Percentiles rank a stretch among this genome's conserved stretches.
These are phyloP conservation scores for Stereocaulon alpinum DNA, from an alignment of 495 filamentous ascomycete species.

Conservation along the genomic window DNA sequence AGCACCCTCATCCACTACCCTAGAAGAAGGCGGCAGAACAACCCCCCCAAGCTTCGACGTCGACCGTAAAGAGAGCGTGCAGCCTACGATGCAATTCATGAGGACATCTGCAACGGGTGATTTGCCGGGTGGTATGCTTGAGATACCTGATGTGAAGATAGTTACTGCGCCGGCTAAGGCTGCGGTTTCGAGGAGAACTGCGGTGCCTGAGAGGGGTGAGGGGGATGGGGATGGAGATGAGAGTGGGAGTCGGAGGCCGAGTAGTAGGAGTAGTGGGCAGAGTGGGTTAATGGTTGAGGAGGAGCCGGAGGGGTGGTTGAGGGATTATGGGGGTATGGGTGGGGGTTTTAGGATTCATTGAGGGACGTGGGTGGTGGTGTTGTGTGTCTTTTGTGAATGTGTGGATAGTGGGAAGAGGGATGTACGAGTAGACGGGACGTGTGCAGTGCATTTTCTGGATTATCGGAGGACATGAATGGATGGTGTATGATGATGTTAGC, in stretches of 20 bases:
- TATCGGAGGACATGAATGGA: no score
- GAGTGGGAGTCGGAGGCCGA: not conserved
- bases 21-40: slow-evolving; percentile 20
- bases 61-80: not conserved
- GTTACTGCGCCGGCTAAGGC: slow-evolving; percentile 2
- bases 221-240: no score
- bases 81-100: slow-evolving; percentile 5
- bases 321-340: not conserved
- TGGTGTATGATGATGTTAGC: not conserved
- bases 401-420: no score
- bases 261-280: slow-evolving; percentile 15
- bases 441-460: not conserved
- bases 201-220: slow-evolving; percentile 6
- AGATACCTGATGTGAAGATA: not conserved
- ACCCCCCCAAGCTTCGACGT: slow-evolving; percentile 10
- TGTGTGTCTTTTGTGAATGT: not conserved
- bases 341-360: not conserved
- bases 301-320: not conserved
- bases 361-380: no score
- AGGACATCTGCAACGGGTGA: slow-evolving; percentile 10
- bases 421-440: no score
- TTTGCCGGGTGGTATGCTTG: slow-evolving; percentile 20
- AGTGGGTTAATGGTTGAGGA: slow-evolving; percentile 6
- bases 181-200: slow-evolving; percentile 3
- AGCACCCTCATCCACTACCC: slow-evolving; percentile 7